Evolutionary conservation across 1,284 basidiomycete genomes (phyloP).

Genomic region (Earliella scabrosa): DNA sequence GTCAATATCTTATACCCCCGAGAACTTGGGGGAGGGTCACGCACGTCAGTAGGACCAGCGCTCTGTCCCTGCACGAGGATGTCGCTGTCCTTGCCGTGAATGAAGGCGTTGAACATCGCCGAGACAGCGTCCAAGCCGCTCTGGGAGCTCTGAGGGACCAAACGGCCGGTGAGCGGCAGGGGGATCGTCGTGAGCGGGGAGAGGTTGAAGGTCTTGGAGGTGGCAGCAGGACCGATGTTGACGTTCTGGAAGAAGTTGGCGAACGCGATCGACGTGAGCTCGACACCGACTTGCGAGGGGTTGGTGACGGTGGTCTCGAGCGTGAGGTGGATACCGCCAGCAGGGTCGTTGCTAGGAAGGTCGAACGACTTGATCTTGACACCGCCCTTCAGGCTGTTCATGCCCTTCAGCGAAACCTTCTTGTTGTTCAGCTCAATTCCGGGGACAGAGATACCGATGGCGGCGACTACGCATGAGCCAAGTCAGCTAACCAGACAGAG

Average conservation of each 20-base stretch:
- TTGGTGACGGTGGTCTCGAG: slow-evolving; percentile 67
- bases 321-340: slow-evolving; percentile 76
- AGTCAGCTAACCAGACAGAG: background rate
- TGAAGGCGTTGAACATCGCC: slow-evolving; percentile 73
- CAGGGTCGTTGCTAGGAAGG: slow-evolving; percentile 73
- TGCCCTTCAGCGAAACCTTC: slow-evolving; percentile 71
- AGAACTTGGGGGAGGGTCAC: background rate
- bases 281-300: slow-evolving; percentile 80
- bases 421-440: slow-evolving; percentile 61
- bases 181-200: slow-evolving; percentile 57
- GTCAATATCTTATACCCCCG: background rate
- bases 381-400: slow-evolving; percentile 70
- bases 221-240: slow-evolving; percentile 64
- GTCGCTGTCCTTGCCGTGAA: slow-evolving; percentile 68
- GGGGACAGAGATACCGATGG: slow-evolving; percentile 64
- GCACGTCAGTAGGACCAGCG: slow-evolving; percentile 64
- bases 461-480: slow-evolving; percentile 39
- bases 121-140: slow-evolving; percentile 67
- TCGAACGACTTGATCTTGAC: slow-evolving; percentile 76
- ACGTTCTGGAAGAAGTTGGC: slow-evolving; percentile 57
- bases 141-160: slow-evolving; percentile 62
- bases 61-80: slow-evolving; percentile 66
- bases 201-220: slow-evolving; percentile 55
- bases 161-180: slow-evolving; percentile 64
- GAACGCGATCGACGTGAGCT: slow-evolving; percentile 67